phyloP scores from a whole-genome alignment of 2,329 filamentous ascomycete species.

The Furcasterigmium sp. region DNA sequence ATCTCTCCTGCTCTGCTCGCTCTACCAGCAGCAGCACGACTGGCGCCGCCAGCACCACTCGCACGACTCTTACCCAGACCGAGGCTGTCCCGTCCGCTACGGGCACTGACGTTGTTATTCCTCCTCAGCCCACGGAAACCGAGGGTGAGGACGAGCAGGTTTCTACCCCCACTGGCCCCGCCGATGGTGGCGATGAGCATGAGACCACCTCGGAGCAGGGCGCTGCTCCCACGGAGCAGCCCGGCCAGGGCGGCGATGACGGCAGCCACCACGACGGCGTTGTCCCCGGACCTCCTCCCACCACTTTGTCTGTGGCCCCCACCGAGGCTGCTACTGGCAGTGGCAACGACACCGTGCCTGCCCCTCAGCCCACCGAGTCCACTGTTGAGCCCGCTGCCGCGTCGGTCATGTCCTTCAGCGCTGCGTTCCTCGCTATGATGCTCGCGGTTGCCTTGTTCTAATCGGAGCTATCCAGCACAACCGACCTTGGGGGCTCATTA shows the following conservation, averaged over 20 bases:
- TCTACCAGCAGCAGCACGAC: constrained; percentile 13
- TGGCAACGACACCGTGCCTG: not conserved
- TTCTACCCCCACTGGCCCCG: constrained; percentile 1
- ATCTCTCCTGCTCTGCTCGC: constrained; percentile 49
- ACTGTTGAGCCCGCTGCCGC: constrained; percentile 5
- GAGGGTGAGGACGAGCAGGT: constrained; percentile 11
- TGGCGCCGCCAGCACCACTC: constrained; percentile 4
- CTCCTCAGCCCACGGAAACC: constrained; percentile 14
- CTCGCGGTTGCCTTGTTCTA: constrained; percentile 10
- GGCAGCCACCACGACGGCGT: not conserved
- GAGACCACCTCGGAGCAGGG: not conserved
- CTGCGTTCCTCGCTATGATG: constrained; percentile 7
- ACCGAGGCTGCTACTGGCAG: not conserved
- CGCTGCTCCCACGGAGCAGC: not conserved
- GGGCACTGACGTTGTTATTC: constrained; percentile 14
- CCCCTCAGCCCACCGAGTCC: not conserved
- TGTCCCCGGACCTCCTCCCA: not conserved
- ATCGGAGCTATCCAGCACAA: too few relatives aligned
- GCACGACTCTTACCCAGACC: too few relatives aligned
- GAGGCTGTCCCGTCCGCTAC: constrained; percentile 11
- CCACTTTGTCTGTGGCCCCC: not conserved
- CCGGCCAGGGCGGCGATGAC: not conserved
- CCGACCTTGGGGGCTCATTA: too few relatives aligned
- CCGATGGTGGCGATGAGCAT: not conserved
- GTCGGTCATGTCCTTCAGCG: constrained; percentile 5